Evolutionary conservation across 2,329 filamentous ascomycete genomes (phyloP).

Genomic region (Sarocladium strictum): DNA sequence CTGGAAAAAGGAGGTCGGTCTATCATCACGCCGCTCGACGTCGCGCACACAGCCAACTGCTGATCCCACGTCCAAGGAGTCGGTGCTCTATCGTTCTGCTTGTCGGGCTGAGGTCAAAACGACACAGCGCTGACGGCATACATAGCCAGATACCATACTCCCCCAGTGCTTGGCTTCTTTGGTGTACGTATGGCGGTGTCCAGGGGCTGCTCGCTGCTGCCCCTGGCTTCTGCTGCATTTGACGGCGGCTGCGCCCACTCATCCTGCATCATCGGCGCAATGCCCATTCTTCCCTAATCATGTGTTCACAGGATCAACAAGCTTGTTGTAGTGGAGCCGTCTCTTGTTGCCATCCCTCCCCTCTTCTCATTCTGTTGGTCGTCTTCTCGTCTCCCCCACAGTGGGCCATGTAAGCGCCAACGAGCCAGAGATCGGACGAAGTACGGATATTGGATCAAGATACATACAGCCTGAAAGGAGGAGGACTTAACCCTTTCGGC

Average conservation of each 20-base stretch:
- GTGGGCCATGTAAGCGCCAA: not conserved
- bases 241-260: not conserved
- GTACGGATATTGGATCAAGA: not conserved
- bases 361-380: not conserved
- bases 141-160: not conserved
- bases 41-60: not conserved
- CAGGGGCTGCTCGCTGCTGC: not conserved
- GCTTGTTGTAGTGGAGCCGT: not conserved
- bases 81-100: not conserved
- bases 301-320: not conserved
- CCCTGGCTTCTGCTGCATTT: not conserved
- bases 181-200: not conserved
- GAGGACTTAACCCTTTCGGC: not conserved
- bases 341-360: not conserved
- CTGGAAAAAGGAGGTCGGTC: not conserved
- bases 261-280: not conserved
- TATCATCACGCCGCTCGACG: not conserved
- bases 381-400: slow-evolving; percentile 1
- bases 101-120: not conserved
- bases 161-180: not conserved
- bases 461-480: slow-evolving; percentile 4
- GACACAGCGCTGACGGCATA: too few relatives aligned
- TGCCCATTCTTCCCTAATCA: not conserved
- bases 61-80: slow-evolving; percentile 2
- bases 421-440: slow-evolving; percentile 6